These are phyloP conservation scores for Diaporthe batatas DNA, from an alignment of 2,329 filamentous ascomycete genomes.

Conservation along the genomic window DNA sequence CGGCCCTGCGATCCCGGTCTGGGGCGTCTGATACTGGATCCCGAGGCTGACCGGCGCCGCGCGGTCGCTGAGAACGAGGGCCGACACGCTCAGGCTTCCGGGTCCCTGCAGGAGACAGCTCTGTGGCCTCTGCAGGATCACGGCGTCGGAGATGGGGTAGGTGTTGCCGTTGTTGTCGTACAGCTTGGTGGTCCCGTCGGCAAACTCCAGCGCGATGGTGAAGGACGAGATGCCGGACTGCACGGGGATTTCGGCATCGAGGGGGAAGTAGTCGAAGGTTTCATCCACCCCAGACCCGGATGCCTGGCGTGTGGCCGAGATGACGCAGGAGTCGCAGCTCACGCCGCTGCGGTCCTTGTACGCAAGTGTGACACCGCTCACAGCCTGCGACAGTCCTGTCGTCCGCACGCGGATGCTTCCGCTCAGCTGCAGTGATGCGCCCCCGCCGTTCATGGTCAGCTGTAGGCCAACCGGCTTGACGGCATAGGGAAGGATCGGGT, in stretches of 20 bases:
- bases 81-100: constrained; percentile 60
- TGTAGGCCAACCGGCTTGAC: constrained; percentile 72
- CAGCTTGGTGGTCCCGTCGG: constrained; percentile 58
- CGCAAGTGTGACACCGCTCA: constrained; percentile 63
- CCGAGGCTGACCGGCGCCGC: constrained; percentile 56
- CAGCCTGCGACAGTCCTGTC: constrained; percentile 58
- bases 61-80: constrained; percentile 64
- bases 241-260: constrained; percentile 65
- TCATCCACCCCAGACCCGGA: constrained; percentile 71
- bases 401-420: constrained; percentile 71
- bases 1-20: constrained; percentile 58
- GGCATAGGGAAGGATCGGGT: constrained; percentile 67
- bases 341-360: constrained; percentile 70
- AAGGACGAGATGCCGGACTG: constrained; percentile 73
- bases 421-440: constrained; percentile 61
- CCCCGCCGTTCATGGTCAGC: constrained; percentile 64
- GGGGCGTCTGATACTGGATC: constrained; percentile 59
- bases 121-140: constrained; percentile 68
- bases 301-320: constrained; percentile 61
- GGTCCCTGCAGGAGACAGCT: constrained; percentile 64
- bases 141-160: constrained; percentile 67
- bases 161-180: constrained; percentile 70
- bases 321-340: constrained; percentile 61
- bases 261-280: constrained; percentile 68
- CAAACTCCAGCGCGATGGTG: constrained; percentile 58